phyloP scores from a whole-genome alignment of 805 yeast species.

The Cyberlindnera lachancei region DNA sequence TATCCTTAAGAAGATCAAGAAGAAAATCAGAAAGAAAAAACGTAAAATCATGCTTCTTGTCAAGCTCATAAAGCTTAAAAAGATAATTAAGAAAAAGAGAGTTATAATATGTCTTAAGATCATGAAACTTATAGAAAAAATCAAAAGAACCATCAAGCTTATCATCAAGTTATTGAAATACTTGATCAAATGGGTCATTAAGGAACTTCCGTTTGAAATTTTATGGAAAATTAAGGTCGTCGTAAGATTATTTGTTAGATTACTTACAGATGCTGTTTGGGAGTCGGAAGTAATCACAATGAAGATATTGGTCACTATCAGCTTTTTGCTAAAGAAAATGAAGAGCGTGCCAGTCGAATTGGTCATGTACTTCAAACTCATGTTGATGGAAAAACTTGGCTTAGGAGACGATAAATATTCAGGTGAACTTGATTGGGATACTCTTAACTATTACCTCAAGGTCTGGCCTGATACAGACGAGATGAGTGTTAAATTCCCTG shows the following conservation, averaged over 20 bases:
- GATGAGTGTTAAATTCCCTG: not conserved
- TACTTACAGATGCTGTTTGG: conserved; percentile 16
- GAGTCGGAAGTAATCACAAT: conserved; percentile 14
- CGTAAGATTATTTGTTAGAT: conserved; percentile 11
- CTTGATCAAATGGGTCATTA: conserved; percentile 10
- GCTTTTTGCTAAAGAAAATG: conserved; percentile 8
- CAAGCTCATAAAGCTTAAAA: conserved; percentile 17
- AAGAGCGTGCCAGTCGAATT: conserved; percentile 13
- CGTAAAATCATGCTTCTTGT: conserved; percentile 10
- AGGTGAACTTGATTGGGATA: not conserved
- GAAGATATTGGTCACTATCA: conserved; percentile 9
- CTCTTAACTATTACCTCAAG: conserved; percentile 3
- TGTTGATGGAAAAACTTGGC: conserved; percentile 7
- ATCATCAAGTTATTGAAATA: conserved; percentile 12
- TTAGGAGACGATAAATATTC: not conserved
- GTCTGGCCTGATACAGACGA: conserved; percentile 5
- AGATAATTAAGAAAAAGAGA: conserved; percentile 8
- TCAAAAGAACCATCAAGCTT: conserved; percentile 11
- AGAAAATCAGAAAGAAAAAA: conserved; percentile 7
- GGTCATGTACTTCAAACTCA: conserved; percentile 11
- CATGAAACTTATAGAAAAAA: conserved; percentile 17
- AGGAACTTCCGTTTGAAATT: conserved; percentile 14
- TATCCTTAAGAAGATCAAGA: conserved; percentile 12
- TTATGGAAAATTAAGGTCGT: conserved; percentile 14
- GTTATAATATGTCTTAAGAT: conserved; percentile 12